Conservation (phyloP, 2,329 filamentous ascomycete species). For the Ilyonectria mors-panacis region DNA sequence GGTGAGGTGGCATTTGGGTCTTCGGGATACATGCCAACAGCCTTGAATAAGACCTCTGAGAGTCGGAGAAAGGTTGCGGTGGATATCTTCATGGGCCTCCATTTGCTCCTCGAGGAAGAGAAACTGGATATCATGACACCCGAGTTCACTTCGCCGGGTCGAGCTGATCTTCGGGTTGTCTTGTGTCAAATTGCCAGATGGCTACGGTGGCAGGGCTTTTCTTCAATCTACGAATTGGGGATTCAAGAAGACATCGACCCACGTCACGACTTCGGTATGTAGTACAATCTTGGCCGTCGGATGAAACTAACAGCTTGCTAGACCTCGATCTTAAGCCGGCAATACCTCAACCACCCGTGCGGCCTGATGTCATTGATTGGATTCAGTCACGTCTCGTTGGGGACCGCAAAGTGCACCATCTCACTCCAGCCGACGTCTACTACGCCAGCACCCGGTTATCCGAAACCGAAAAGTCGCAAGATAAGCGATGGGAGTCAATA, state of each 20-base stretch:
- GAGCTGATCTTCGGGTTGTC: conserved; percentile 75
- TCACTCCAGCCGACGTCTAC: conserved; percentile 63
- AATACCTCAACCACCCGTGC: conserved; percentile 53
- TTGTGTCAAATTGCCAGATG: conserved; percentile 86
- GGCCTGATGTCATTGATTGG: conserved; percentile 68
- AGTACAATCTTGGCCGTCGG: background rate
- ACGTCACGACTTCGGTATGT: conserved; percentile 58
- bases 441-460: conserved; percentile 55
- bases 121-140: conserved; percentile 78
- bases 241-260: conserved; percentile 64
- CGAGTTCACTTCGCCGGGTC: conserved; percentile 60
- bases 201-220: conserved; percentile 78
- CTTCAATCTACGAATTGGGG: conserved; percentile 65
- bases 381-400: conserved; percentile 63
- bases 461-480: conserved; percentile 54
- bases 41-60: conserved; percentile 65
- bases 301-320: conserved; percentile 34
- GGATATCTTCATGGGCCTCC: conserved; percentile 81
- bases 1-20: conserved; percentile 69
- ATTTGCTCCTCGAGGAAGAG: conserved; percentile 90
- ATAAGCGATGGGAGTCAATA: conserved; percentile 61
- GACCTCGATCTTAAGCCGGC: conserved; percentile 52
- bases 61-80: conserved; percentile 73
- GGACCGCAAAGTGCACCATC: conserved; percentile 55
- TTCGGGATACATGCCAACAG: conserved; percentile 77